These are phyloP conservation scores for Tubosaeta sp. DNA, from an alignment of 768 basidiomycete species.

Conservation along the genomic window DNA sequence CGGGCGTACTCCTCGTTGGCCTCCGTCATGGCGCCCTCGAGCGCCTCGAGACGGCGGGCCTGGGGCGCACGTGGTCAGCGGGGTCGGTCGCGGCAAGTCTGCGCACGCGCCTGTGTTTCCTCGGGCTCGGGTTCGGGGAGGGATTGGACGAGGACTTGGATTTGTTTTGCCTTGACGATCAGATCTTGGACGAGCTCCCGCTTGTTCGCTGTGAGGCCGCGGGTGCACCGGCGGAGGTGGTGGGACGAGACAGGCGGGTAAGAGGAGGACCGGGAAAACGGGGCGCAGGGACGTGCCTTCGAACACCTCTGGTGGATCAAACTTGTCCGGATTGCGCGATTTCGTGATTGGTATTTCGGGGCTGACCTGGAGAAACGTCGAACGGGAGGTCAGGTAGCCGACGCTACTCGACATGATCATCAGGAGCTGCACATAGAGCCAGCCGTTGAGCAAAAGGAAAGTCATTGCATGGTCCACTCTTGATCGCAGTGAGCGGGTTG, in stretches of 20 bases:
- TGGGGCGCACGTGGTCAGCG: conserved; percentile 27
- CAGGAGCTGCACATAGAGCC: conserved; percentile 53
- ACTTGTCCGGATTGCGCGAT: conserved; percentile 65
- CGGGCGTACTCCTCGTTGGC: conserved; percentile 74
- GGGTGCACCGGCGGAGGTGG: too few species aligned
- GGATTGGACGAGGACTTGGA: conserved; percentile 78
- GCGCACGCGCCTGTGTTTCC: conserved; percentile 54
- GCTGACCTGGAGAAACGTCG: conserved; percentile 77
- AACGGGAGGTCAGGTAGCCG: conserved; percentile 70
- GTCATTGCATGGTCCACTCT: neutral
- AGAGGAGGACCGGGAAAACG: neutral
- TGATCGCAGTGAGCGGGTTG: neutral
- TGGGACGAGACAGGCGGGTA: too few species aligned
- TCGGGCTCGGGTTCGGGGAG: conserved; percentile 77
- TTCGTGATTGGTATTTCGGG: conserved; percentile 82
- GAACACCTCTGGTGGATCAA: conserved; percentile 68
- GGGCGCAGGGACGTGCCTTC: conserved; percentile 47
- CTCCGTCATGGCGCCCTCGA: conserved; percentile 66
- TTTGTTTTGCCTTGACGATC: conserved; percentile 82
- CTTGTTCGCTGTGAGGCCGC: conserved; percentile 71
- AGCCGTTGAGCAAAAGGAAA: neutral
- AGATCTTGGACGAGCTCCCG: conserved; percentile 82
- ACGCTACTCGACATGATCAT: conserved; percentile 85
- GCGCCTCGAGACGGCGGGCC: conserved; percentile 59
- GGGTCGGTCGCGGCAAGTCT: too few species aligned